Evolutionary conservation across 2,329 filamentous ascomycete genomes (phyloP).

Genomic region (Pseudocercospora crystallina): DNA sequence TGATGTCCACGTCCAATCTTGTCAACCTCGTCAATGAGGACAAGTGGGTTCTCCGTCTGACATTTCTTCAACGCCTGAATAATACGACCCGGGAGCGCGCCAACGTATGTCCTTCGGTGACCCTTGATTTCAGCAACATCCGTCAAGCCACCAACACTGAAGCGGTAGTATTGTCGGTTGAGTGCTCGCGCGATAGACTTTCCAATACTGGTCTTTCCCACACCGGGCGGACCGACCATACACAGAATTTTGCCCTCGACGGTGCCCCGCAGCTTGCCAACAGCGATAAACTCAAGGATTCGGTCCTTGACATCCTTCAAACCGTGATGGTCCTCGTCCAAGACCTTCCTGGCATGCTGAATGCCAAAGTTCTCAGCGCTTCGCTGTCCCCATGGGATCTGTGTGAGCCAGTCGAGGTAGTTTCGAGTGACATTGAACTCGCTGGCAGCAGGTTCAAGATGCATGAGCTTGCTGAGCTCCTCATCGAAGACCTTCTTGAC

Average conservation of each 20-base stretch:
- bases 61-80: slow-evolving; percentile 99
- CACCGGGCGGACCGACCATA: slow-evolving; percentile 94
- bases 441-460: slow-evolving; percentile 90
- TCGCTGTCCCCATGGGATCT: slow-evolving; percentile 94
- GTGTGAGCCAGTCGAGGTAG: slow-evolving; percentile 97
- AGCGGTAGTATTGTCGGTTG: slow-evolving; percentile 95
- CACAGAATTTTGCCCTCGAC: slow-evolving; percentile 98
- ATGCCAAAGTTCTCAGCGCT: slow-evolving; percentile 97
- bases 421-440: slow-evolving; percentile 99
- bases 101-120: slow-evolving; percentile 92
- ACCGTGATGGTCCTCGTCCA: slow-evolving; percentile 96
- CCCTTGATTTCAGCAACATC: slow-evolving; percentile 99
- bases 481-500: slow-evolving; percentile 98
- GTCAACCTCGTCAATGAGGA: slow-evolving; percentile 96
- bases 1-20: slow-evolving; percentile 97
- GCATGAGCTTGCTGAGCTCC: slow-evolving; percentile 93
- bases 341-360: slow-evolving; percentile 79
- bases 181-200: slow-evolving; percentile 95
- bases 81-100: slow-evolving; percentile 90
- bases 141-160: slow-evolving; percentile 93
- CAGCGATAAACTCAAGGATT: slow-evolving; percentile 96
- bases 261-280: slow-evolving; percentile 92
- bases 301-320: slow-evolving; percentile 98
- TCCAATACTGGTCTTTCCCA: slow-evolving; percentile 97
- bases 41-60: slow-evolving; percentile 95